Conservation (phyloP, 805 yeast genomes). For the Metschnikowia picachoensis region DNA sequence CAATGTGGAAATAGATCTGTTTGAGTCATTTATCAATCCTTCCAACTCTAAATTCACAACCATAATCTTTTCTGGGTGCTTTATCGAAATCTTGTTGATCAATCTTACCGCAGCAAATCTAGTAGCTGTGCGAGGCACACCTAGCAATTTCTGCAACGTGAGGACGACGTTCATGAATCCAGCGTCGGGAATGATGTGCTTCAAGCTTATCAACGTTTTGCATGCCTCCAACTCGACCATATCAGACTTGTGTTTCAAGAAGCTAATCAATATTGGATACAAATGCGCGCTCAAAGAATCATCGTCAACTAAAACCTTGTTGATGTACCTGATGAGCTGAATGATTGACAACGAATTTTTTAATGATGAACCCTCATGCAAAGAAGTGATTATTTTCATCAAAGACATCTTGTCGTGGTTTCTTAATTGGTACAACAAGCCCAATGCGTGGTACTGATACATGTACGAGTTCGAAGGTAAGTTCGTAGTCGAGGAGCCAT, state of each 20-base stretch:
- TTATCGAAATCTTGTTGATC: slow-evolving; percentile 78
- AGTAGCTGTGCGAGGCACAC: slow-evolving; percentile 86
- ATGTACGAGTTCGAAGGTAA: slow-evolving; percentile 70
- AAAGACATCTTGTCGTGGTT: slow-evolving; percentile 93
- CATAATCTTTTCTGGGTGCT: slow-evolving; percentile 72
- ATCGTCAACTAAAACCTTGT: slow-evolving; percentile 70
- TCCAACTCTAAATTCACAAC: slow-evolving; percentile 85
- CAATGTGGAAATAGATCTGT: slow-evolving; percentile 90
- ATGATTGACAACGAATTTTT: slow-evolving; percentile 80
- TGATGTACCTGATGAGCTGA: slow-evolving; percentile 79
- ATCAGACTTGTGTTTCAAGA: slow-evolving; percentile 78
- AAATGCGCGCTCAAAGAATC: slow-evolving; percentile 55
- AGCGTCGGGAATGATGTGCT: slow-evolving; percentile 54
- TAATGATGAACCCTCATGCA: slow-evolving; percentile 55
- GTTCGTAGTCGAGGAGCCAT: slow-evolving; percentile 46
- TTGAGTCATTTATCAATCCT: slow-evolving; percentile 77
- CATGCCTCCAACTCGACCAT: slow-evolving; percentile 92
- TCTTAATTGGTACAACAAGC: slow-evolving; percentile 80
- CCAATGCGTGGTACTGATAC: slow-evolving; percentile 94
- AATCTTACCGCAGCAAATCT: slow-evolving; percentile 92
- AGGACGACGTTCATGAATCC: slow-evolving; percentile 68
- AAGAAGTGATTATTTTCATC: slow-evolving; percentile 81
- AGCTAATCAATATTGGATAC: slow-evolving; percentile 60
- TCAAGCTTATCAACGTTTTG: slow-evolving; percentile 57
- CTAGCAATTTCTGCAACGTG: slow-evolving; percentile 69